Conservation (phyloP, 75 land plant genomes). For the Cryptomeria japonica region DNA sequence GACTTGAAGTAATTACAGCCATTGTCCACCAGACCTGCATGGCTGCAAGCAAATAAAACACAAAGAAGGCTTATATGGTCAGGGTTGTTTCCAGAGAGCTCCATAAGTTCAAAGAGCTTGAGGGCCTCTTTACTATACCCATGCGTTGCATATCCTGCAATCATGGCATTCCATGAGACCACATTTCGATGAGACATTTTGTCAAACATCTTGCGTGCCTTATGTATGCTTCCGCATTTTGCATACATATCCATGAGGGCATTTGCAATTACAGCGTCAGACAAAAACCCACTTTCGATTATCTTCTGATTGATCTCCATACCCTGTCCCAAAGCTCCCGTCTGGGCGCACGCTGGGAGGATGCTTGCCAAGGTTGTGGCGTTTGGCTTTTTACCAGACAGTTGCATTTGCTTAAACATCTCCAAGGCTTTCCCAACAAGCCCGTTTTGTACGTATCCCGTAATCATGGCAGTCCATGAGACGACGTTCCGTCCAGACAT, state of each 20-base stretch:
- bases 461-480: constrained; percentile 17
- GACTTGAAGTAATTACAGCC: not conserved
- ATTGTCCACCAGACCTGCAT: not conserved
- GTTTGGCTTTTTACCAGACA: constrained; percentile 5
- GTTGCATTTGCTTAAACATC: constrained; percentile 12
- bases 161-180: constrained; percentile 24
- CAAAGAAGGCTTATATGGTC: constrained; percentile 20
- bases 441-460: constrained; percentile 8
- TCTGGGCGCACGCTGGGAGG: not conserved
- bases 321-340: constrained; percentile 13
- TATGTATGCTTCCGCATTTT: constrained; percentile 18
- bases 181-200: constrained; percentile 1
- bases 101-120: constrained; percentile 17
- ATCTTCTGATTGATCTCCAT: constrained; percentile 17
- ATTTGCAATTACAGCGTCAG: constrained; percentile 13
- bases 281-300: constrained; percentile 13
- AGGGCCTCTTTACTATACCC: constrained; percentile 17
- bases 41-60: not conserved
- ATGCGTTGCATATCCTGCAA: constrained; percentile 31
- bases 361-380: constrained; percentile 6
- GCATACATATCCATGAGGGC: constrained; percentile 24
- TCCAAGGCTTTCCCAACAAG: not conserved
- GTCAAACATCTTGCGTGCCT: constrained; percentile 19
- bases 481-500: constrained; percentile 5
- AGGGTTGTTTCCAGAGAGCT: constrained; percentile 17